phyloP scores from a whole-genome alignment of 73 alveolate genomes.

The Symbiodinium natans region DNA sequence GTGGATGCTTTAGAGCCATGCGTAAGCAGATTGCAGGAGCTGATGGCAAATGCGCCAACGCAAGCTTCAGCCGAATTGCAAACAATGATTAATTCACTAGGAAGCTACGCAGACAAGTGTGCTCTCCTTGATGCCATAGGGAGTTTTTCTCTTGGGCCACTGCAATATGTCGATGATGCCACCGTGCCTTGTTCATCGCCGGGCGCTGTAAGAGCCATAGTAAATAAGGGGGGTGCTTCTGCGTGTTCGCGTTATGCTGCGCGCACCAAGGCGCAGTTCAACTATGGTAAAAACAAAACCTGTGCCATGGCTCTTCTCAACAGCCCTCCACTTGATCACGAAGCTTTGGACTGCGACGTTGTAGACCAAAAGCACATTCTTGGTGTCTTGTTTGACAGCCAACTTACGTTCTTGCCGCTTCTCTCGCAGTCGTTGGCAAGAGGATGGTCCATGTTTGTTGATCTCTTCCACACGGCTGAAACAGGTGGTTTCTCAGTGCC shows the following conservation, averaged over 20 bases:
- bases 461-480: not conserved
- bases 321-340: slow-evolving; percentile 6
- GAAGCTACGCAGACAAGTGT: not conserved
- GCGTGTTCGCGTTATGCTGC: not conserved
- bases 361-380: not conserved
- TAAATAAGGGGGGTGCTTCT: not conserved
- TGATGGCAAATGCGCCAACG: not conserved
- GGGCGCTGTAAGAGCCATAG: not conserved
- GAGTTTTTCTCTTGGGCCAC: not conserved
- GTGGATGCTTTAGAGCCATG: not conserved
- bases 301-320: not conserved
- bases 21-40: not conserved
- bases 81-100: not conserved
- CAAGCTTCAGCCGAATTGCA: not conserved
- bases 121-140: not conserved
- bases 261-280: not conserved
- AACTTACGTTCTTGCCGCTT: not conserved
- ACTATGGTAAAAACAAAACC: not conserved
- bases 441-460: not conserved
- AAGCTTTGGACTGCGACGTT: not conserved
- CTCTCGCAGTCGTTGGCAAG: not conserved
- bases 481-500: not conserved
- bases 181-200: not conserved
- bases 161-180: not conserved
- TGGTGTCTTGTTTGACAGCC: not conserved